phyloP scores from a whole-genome alignment of 1,284 basidiomycete genomes.

The Moesziomyces parantarcticus region DNA sequence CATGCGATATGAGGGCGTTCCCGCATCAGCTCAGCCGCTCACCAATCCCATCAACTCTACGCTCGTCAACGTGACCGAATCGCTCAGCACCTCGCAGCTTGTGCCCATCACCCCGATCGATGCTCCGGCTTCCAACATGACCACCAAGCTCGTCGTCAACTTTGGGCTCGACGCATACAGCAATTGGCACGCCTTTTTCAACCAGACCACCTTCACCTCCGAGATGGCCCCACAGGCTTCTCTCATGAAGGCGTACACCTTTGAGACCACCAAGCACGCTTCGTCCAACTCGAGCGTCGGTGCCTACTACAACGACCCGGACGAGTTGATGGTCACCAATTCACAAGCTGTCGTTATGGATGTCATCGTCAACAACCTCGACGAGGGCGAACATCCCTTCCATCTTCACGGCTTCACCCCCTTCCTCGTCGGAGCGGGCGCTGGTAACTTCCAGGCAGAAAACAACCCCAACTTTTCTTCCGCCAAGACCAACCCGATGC shows the following conservation, averaged over 20 bases:
- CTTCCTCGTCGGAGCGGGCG: slow-evolving; percentile 65
- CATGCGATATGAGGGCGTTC: slow-evolving; percentile 67
- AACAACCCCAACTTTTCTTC: slow-evolving; percentile 32
- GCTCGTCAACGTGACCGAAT: slow-evolving; percentile 24
- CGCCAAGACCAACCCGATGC: slow-evolving; percentile 38
- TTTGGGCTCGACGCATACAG: slow-evolving; percentile 42
- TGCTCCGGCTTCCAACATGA: slow-evolving; percentile 42
- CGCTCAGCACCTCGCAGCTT: slow-evolving; percentile 33
- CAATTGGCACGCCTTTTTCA: slow-evolving; percentile 52
- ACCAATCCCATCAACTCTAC: slow-evolving; percentile 16
- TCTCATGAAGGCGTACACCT: slow-evolving; percentile 32
- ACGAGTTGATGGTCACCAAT: slow-evolving; percentile 45
- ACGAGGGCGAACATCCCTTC: slow-evolving; percentile 71
- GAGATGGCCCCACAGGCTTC: slow-evolving; percentile 37
- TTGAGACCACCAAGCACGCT: slow-evolving; percentile 23
- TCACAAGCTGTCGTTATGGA: slow-evolving; percentile 58
- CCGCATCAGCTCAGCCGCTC: slow-evolving; percentile 48
- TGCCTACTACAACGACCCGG: slow-evolving; percentile 30
- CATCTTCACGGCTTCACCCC: slow-evolving; percentile 64
- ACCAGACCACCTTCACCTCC: slow-evolving; percentile 45
- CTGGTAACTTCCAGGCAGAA: slow-evolving; percentile 53
- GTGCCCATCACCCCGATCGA: slow-evolving; percentile 27
- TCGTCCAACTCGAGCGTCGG: slow-evolving; percentile 28
- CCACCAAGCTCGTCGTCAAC: slow-evolving; percentile 37
- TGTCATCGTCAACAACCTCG: slow-evolving; percentile 65